Conservation (phyloP, 306 rosid species). For the Fagus sylvatica region DNA sequence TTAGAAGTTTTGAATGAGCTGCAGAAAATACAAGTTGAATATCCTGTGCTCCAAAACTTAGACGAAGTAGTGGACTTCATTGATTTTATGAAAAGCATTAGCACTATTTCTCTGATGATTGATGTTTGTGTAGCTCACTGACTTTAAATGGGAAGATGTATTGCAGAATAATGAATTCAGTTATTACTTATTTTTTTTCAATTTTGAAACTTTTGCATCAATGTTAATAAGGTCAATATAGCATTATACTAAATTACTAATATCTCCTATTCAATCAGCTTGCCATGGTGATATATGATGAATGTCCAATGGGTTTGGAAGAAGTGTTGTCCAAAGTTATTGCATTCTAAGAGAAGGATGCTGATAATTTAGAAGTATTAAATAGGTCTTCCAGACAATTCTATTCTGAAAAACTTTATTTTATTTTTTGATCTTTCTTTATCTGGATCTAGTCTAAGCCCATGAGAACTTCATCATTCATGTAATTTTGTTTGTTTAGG, state of each 20-base stretch:
- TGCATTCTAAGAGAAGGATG: not conserved
- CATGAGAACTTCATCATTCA: not conserved
- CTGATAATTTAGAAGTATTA: not conserved
- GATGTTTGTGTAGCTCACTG: not conserved
- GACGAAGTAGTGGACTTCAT: slow-evolving; percentile 18
- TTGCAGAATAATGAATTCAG: not conserved
- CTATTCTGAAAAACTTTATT: not conserved
- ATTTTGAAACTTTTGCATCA: not conserved
- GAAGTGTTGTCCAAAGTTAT: not conserved
- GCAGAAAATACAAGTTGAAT: slow-evolving; percentile 48
- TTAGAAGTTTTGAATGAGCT: slow-evolving; percentile 45
- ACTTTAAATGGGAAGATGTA: slow-evolving; percentile 2
- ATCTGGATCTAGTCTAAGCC: not conserved
- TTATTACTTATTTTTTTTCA: not conserved
- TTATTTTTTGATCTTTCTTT: not conserved
- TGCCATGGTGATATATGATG: slow-evolving; percentile 1
- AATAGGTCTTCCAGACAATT: not conserved
- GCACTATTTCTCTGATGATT: not conserved
- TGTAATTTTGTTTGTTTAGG: slow-evolving; percentile 39
- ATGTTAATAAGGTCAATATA: not conserved
- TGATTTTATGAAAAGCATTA: not conserved
- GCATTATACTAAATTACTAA: not conserved
- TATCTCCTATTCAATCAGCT: slow-evolving; percentile 20
- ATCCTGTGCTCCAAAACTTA: slow-evolving; percentile 36
- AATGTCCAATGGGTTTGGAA: not conserved